Percentiles rank a stretch among this genome's conserved stretches.
phyloP scores from a whole-genome alignment of 129 eudicot genomes.

The Artemisia annua region DNA sequence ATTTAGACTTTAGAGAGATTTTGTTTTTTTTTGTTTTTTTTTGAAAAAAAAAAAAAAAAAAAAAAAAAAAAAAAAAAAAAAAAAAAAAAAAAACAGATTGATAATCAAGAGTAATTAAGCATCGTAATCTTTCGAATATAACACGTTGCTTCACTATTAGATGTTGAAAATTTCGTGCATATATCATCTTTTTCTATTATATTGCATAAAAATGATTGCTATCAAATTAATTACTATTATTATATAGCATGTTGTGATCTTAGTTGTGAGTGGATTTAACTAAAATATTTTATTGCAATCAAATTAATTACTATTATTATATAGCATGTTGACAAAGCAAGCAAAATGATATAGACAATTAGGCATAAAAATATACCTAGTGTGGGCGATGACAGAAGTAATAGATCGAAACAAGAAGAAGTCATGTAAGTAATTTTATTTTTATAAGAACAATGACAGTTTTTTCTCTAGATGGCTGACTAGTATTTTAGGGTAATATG shows the following conservation, averaged over 20 bases:
- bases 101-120: too few species aligned
- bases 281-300: not conserved
- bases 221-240: too few species aligned
- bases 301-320: not conserved
- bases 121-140: too few species aligned
- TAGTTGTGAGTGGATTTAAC: too few species aligned
- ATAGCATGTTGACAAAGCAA: constrained; percentile 16
- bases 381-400: not conserved
- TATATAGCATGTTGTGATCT: too few species aligned
- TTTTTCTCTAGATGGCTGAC: constrained; percentile 36
- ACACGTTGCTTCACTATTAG: not conserved
- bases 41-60: too few species aligned
- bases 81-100: too few species aligned
- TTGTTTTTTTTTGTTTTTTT: too few species aligned
- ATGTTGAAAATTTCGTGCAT: not conserved
- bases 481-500: not conserved
- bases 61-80: too few species aligned
- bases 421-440: constrained; percentile 14
- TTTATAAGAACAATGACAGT: not conserved
- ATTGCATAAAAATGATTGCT: not conserved
- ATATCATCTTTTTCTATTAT: not conserved
- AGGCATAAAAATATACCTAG: not conserved
- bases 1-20: too few species aligned
- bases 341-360: not conserved
- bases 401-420: not conserved